These are phyloP conservation scores for Metarhizium rileyi DNA, from an alignment of 2,329 filamentous ascomycete genomes.

Conservation along the genomic window DNA sequence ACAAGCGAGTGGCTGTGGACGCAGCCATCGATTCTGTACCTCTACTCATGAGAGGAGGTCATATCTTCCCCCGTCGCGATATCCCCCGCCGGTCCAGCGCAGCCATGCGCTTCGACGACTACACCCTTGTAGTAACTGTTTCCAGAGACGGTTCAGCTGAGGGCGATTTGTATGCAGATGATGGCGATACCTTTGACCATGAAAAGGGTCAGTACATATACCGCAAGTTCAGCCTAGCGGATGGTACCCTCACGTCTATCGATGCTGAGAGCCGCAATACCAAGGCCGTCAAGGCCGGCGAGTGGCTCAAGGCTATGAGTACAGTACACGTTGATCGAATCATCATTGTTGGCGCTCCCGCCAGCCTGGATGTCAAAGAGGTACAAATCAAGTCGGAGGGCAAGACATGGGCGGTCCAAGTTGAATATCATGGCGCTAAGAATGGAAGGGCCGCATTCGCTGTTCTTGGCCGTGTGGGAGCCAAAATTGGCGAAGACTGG, in stretches of 20 bases:
- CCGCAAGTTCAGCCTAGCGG: constrained; percentile 62
- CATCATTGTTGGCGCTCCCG: constrained; percentile 70
- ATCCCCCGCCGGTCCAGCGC: constrained; percentile 74
- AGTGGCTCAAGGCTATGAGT: constrained; percentile 71
- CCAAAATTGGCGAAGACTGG: constrained; percentile 45
- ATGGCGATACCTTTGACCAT: constrained; percentile 87
- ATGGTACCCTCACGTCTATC: constrained; percentile 54
- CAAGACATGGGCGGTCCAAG: constrained; percentile 44
- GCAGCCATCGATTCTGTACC: constrained; percentile 83
- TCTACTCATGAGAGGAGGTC: constrained; percentile 83
- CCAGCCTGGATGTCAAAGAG: constrained; percentile 55
- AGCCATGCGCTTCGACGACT: constrained; percentile 90
- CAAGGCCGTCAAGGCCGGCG: constrained; percentile 48
- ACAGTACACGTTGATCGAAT: constrained; percentile 75
- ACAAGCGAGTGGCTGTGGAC: constrained; percentile 57
- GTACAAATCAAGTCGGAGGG: constrained; percentile 47
- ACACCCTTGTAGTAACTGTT: constrained; percentile 73
- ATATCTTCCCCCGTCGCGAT: constrained; percentile 86
- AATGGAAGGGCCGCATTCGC: constrained; percentile 41
- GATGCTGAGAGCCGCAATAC: constrained; percentile 49
- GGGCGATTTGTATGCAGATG: constrained; percentile 82
- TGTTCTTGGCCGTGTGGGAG: constrained; percentile 40
- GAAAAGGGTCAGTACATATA: constrained; percentile 81
- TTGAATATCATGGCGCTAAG: constrained; percentile 47
- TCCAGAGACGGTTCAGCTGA: constrained; percentile 52